Percentiles rank a stretch among this genome's conserved stretches.
Evolutionary conservation across 2,329 filamentous ascomycete genomes (phyloP).

Genomic region (Monosporascus sp.): DNA sequence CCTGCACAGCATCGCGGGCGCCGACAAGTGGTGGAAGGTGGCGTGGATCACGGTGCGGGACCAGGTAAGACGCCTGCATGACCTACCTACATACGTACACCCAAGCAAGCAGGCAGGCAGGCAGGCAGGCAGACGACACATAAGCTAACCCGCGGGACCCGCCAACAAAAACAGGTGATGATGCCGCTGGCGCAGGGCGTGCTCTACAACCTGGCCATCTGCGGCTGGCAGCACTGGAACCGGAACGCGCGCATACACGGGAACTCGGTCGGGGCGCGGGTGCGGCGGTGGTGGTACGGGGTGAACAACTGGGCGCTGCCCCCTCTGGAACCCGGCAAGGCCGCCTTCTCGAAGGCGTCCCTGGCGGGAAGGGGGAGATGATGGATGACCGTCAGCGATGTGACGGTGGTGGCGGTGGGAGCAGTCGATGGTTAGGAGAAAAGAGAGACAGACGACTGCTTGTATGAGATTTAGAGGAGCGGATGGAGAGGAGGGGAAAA

Average conservation of each 20-base stretch:
- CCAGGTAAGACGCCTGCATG: constrained; percentile 57
- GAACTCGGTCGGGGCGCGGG: constrained; percentile 66
- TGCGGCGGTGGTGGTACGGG: constrained; percentile 90
- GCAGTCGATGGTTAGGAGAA: too few species aligned
- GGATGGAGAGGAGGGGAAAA: too few species aligned
- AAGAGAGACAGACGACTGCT: too few species aligned
- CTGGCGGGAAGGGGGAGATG: background rate
- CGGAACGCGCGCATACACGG: constrained; percentile 71
- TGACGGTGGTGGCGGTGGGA: too few species aligned
- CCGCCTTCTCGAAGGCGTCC: background rate
- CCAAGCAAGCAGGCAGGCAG: background rate
- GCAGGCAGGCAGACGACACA: background rate
- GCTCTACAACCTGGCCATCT: constrained; percentile 78
- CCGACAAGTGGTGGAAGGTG: constrained; percentile 75
- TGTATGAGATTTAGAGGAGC: too few species aligned
- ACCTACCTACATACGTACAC: background rate
- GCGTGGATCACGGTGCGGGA: constrained; percentile 82
- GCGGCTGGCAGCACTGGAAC: constrained; percentile 91
- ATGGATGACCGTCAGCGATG: background rate
- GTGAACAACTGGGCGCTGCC: constrained; percentile 87
- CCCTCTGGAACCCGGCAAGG: background rate
- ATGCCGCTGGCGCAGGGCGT: constrained; percentile 85
- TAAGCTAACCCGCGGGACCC: background rate
- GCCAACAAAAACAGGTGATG: constrained; percentile 53
- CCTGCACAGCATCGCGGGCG: constrained; percentile 77